phyloP scores from a whole-genome alignment of 768 basidiomycete species.

The Chalciporus chontae region DNA sequence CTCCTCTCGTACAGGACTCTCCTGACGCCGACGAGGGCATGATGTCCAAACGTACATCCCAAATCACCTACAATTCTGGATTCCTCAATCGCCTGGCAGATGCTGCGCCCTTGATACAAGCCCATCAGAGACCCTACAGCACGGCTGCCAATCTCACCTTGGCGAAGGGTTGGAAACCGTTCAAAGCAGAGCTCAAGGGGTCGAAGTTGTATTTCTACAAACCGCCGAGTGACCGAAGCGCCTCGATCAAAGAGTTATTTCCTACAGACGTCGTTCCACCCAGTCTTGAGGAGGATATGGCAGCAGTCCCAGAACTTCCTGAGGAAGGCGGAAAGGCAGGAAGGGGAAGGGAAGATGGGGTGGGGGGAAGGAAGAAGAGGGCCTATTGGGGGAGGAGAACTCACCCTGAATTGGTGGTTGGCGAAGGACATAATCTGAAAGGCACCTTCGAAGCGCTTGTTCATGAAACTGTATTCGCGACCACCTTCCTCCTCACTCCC shows the following conservation, averaged over 20 bases:
- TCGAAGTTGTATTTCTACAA: conserved; percentile 87
- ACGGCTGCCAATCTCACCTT: conserved; percentile 37
- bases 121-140: conserved; percentile 26
- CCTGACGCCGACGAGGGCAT: conserved; percentile 29
- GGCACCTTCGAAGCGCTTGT: conserved; percentile 77
- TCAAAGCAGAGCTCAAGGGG: conserved; percentile 80
- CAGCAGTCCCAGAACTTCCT: conserved; percentile 23
- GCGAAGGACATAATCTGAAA: conserved; percentile 45
- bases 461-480: conserved; percentile 80
- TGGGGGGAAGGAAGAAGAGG: conserved; percentile 49
- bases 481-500: conserved; percentile 45
- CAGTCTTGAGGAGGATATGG: conserved; percentile 45
- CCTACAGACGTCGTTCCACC: conserved; percentile 59
- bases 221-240: conserved; percentile 63
- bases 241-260: conserved; percentile 71
- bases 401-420: conserved; percentile 64
- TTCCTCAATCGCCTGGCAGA: conserved; percentile 70
- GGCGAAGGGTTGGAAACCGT: conserved; percentile 81
- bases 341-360: conserved; percentile 33
- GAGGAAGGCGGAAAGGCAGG: conserved; percentile 28
- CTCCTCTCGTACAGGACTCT: conserved; percentile 48
- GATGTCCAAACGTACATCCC: conserved; percentile 62
- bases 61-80: conserved; percentile 71
- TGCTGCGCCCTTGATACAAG: conserved; percentile 41
- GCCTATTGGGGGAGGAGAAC: conserved; percentile 75